Base-by-base conservation (phyloP, 1,139 yeast genomes). In the Lodderomyces orthopsilosis region DNA sequence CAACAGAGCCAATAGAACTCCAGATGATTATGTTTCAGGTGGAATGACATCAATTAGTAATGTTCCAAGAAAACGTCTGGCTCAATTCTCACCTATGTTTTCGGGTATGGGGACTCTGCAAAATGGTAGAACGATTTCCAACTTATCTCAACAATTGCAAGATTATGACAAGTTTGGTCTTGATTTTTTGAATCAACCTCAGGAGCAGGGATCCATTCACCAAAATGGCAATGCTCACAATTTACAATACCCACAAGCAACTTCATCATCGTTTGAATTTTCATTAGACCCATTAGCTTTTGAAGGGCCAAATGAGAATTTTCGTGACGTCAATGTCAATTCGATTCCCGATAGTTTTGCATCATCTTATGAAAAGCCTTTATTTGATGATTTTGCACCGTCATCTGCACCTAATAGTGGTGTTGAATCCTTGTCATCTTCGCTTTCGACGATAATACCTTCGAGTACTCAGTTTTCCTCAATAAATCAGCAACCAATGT, bases 231-330 rank as follows among this genome's bases (percentile, higher is more conserved):
- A 28, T 14, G 30, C 28, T 12, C 28, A 18, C 23, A 56, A 23
- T 9, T n/a, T 9, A 9, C 41, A 35, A 22, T 14, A 35, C 15
- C 42, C 41, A 19, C 39, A 33, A 14, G 24, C 38, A 17, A 38
- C 47, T 4, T 30, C 41, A 12, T 40, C 47, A 8, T 40, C 50
- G 12, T 62, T 60, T 50, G 60, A 61, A 28, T 65, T 66, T 46
- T 56, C 62, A 37, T 58, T 66, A 33, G 69, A 65, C 40, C 68
- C 68, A 6, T 53, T 64, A 40, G 69, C 70, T 2, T 65, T 59
- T 48, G 71, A 65, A 37, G 70, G 68, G 7, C 68, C 69, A 21
- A 51, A 51, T 41, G 54, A 52, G 35, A 59, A 58, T 41, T 56
- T 49, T 41, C 46, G 50, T 23, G 43, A 43, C 21, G 34, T 44